These are phyloP conservation scores for Penicillium robsamsonii DNA, from an alignment of 495 filamentous ascomycete genomes.

Conservation along the genomic window DNA sequence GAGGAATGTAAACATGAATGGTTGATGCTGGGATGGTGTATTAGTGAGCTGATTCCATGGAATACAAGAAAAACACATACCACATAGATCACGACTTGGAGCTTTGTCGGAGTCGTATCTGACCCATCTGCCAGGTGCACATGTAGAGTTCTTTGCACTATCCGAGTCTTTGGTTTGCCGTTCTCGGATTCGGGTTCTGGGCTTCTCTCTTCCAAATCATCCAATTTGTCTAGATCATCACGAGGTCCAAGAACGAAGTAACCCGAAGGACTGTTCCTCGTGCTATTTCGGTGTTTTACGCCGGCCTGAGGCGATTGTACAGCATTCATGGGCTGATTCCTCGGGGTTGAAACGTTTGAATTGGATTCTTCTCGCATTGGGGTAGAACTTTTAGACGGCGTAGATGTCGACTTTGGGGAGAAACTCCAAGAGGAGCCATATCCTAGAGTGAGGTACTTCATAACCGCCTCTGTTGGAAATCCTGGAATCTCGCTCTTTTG, in stretches of 20 bases:
- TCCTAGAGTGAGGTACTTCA: constrained; percentile 61
- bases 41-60: background rate
- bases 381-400: constrained; percentile 16
- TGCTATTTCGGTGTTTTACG: background rate
- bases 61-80: constrained; percentile 31
- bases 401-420: constrained; percentile 29
- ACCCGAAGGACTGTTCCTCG: constrained; percentile 8
- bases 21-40: constrained; percentile 53
- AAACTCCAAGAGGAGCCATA: constrained; percentile 60
- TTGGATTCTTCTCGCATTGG: constrained; percentile 4
- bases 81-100: constrained; percentile 72
- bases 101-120: constrained; percentile 36
- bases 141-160: constrained; percentile 51
- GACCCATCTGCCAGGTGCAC: constrained; percentile 30
- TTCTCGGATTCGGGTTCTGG: constrained; percentile 22
- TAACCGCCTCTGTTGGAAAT: constrained; percentile 46
- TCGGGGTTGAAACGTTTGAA: constrained; percentile 5
- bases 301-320: constrained; percentile 3
- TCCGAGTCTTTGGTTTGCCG: constrained; percentile 36
- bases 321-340: background rate
- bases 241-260: constrained; percentile 29
- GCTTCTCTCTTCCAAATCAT: constrained; percentile 32
- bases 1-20: constrained; percentile 89
- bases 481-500: constrained; percentile 24
- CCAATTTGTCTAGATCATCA: constrained; percentile 27